phyloP scores from a whole-genome alignment of 2,329 filamentous ascomycete species.

The Magnaporthiopsis poae region DNA sequence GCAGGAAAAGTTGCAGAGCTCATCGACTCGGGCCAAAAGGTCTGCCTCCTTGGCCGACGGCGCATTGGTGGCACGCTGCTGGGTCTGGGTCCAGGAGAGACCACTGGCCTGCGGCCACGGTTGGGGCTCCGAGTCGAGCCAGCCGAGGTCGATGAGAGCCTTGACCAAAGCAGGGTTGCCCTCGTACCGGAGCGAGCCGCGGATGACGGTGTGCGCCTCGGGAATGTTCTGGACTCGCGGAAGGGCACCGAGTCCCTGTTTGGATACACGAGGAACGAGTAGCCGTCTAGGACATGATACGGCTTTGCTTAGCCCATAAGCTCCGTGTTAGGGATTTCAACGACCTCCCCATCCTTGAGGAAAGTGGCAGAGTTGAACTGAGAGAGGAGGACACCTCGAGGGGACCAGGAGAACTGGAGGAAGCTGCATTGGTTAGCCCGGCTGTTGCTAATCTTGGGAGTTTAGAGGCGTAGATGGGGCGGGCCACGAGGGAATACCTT shows the following conservation, averaged over 20 bases:
- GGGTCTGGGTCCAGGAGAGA: conserved; percentile 17
- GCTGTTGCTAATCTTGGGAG: no score
- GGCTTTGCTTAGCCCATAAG: conserved; percentile 60
- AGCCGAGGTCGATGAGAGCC: conserved; percentile 58
- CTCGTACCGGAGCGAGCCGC: conserved; percentile 66
- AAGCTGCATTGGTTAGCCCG: no score
- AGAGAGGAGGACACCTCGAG: no score
- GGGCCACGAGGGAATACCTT: no score
- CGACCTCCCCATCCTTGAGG: conserved; percentile 38
- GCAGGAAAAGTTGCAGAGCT: conserved; percentile 53
- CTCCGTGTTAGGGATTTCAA: conserved; percentile 27
- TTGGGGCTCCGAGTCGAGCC: conserved; percentile 30
- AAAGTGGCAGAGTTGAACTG: no score
- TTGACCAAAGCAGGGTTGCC: conserved; percentile 65
- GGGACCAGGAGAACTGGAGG: no score
- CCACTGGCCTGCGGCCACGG: conserved; percentile 14
- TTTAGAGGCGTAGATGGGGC: no score
- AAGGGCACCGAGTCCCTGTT: conserved; percentile 61
- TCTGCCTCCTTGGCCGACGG: conserved; percentile 14
- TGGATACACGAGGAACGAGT: conserved; percentile 60
- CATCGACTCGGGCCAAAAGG: conserved; percentile 15
- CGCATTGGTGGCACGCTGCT: conserved; percentile 12
- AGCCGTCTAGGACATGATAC: conserved; percentile 47
- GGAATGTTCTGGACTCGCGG: conserved; percentile 57
- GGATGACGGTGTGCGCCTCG: conserved; percentile 57